Conservation (phyloP, 345 rosid species). For the Brassica incana region DNA sequence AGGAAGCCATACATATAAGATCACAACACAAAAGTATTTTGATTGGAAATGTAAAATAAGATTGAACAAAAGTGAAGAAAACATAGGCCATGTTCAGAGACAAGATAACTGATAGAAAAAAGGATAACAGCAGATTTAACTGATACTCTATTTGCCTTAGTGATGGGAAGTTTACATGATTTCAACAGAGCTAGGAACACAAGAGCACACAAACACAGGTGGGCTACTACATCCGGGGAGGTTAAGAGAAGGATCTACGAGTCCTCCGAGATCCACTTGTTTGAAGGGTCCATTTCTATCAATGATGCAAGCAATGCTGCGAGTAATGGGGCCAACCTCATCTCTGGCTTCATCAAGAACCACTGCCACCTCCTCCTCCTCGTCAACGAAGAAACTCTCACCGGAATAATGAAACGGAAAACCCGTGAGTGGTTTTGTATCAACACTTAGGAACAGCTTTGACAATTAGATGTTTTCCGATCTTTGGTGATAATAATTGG, state of each 20-base stretch:
- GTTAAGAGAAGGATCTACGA: background rate
- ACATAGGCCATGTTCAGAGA: background rate
- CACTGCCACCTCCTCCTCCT: background rate
- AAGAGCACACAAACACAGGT: background rate
- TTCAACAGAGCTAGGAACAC: background rate
- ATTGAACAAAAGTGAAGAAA: background rate
- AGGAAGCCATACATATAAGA: background rate
- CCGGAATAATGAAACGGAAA: background rate
- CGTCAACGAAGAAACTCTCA: background rate
- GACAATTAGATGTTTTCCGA: no score
- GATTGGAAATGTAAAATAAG: background rate
- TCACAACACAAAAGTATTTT: background rate
- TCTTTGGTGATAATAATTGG: no score
- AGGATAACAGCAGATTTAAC: no score
- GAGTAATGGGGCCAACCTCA: background rate
- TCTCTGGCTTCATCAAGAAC: background rate
- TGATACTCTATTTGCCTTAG: no score
- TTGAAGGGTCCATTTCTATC: background rate
- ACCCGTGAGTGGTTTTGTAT: background rate
- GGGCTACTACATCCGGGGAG: background rate
- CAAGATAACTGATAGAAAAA: no score
- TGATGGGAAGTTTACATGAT: background rate
- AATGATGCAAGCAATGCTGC: background rate
- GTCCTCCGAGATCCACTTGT: background rate
- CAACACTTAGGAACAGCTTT: background rate